Conservation (phyloP, 805 yeast species). For the Nakazawaea sp. region DNA sequence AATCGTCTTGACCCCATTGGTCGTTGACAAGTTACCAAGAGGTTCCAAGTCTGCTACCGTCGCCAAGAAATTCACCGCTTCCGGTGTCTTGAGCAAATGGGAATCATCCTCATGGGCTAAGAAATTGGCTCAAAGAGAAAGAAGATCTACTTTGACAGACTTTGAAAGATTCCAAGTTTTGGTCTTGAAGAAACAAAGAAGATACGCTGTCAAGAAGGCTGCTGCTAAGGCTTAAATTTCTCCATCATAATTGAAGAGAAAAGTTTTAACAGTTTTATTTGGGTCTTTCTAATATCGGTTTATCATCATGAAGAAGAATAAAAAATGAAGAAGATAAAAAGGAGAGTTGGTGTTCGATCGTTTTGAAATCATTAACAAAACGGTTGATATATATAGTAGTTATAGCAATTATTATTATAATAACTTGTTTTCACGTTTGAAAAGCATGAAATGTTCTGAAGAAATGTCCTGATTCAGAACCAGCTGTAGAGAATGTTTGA, state of each 20-base stretch:
- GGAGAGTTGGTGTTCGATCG: too few species aligned
- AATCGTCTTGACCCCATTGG: conserved; percentile 90
- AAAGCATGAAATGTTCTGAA: too few species aligned
- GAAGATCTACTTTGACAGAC: conserved; percentile 89
- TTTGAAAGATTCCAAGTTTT: conserved; percentile 99
- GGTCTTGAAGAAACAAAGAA: conserved; percentile 96
- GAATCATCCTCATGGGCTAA: conserved; percentile 93
- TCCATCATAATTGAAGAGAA: too few species aligned
- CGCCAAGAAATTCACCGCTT: conserved; percentile 88
- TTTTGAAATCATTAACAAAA: too few species aligned
- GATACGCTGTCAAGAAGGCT: conserved; percentile 91
- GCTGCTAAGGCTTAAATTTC: conserved; percentile 82
- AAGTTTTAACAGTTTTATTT: too few species aligned
- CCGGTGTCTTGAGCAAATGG: conserved; percentile 88
- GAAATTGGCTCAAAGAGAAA: conserved; percentile 93
- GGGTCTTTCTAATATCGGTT: too few species aligned
- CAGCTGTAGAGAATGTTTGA: too few species aligned
- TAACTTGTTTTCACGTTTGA: background rate
- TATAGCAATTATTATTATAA: too few species aligned
- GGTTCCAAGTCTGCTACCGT: conserved; percentile 86
- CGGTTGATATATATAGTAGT: too few species aligned
- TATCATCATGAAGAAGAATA: too few species aligned
- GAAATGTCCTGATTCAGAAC: too few species aligned
- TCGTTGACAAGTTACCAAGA: conserved; percentile 82
- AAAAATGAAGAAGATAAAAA: too few species aligned